Conservation (phyloP, 202 grass and related monocot genomes). For the Hordeum pubiflorum region DNA sequence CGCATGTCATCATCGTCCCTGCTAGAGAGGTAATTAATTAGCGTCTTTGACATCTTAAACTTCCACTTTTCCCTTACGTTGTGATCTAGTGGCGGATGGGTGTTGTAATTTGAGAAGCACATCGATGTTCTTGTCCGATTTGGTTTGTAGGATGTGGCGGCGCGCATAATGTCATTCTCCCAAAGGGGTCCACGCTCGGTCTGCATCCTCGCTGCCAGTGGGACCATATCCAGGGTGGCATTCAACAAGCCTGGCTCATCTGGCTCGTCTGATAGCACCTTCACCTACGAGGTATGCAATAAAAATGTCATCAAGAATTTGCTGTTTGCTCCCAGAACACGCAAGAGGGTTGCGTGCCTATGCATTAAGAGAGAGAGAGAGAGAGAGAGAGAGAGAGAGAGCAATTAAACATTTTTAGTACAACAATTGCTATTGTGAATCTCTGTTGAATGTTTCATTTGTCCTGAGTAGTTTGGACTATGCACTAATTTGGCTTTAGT, state of each 20-base stretch:
- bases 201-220: slow-evolving; percentile 93
- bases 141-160: slow-evolving; percentile 60
- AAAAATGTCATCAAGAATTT: not conserved
- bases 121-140: not conserved
- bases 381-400: too few relatives aligned
- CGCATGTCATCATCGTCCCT: slow-evolving; percentile 76
- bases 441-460: not conserved
- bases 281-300: slow-evolving; percentile 74
- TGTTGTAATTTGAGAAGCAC: not conserved
- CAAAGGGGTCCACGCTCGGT: slow-evolving; percentile 77
- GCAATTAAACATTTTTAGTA: too few relatives aligned
- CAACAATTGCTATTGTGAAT: not conserved
- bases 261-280: slow-evolving; percentile 43
- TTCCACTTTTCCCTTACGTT: not conserved
- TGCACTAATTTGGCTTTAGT: not conserved
- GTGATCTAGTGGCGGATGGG: slow-evolving; percentile 5
- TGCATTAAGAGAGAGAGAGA: too few relatives aligned
- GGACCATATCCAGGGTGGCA: slow-evolving; percentile 80
- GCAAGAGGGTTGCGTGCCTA: too few relatives aligned
- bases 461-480: not conserved
- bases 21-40: slow-evolving; percentile 62
- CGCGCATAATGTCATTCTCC: slow-evolving; percentile 82
- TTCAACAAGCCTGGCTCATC: slow-evolving; percentile 57
- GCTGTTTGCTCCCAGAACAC: not conserved
- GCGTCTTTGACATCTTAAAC: not conserved